These are phyloP conservation scores for Petunia hybrid DNA, from an alignment of 305 asterid species.

Conservation along the genomic window DNA sequence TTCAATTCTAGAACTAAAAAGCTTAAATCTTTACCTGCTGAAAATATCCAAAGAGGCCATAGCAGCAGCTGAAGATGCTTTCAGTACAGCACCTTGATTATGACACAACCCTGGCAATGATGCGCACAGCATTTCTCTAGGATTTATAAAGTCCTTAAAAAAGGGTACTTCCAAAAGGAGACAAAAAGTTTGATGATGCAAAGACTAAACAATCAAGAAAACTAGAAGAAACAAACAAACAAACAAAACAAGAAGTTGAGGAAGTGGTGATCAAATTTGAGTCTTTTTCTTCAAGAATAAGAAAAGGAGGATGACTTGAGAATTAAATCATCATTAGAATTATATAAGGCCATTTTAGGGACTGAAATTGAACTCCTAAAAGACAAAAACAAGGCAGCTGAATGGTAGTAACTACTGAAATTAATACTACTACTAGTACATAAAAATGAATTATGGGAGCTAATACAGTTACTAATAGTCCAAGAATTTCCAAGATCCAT, in stretches of 20 bases:
- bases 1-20: constrained; percentile 32
- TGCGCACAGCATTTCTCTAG: constrained; percentile 55
- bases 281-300: constrained; percentile 42
- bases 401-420: constrained; percentile 43
- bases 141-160: constrained; percentile 37
- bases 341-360: constrained; percentile 50
- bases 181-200: constrained; percentile 35
- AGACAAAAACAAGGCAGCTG: constrained; percentile 54
- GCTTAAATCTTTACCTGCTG: constrained; percentile 41
- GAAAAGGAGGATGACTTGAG: constrained; percentile 35
- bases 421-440: neutral
- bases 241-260: constrained; percentile 32
- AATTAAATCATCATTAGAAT: constrained; percentile 39
- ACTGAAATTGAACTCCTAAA: constrained; percentile 56
- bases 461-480: constrained; percentile 36
- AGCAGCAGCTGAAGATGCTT: constrained; percentile 49
- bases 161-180: no score
- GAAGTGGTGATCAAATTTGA: constrained; percentile 48
- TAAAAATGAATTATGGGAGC: constrained; percentile 19
- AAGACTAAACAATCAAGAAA: constrained; percentile 41
- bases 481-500: constrained; percentile 63
- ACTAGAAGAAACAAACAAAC: constrained; percentile 21
- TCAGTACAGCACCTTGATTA: constrained; percentile 44
- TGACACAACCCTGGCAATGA: constrained; percentile 52
- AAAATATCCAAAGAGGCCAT: constrained; percentile 44